Percentiles rank a stretch among this genome's conserved stretches.
Evolutionary conservation across 805 yeast genomes (phyloP).

Genomic region (Ogataea minuta): DNA sequence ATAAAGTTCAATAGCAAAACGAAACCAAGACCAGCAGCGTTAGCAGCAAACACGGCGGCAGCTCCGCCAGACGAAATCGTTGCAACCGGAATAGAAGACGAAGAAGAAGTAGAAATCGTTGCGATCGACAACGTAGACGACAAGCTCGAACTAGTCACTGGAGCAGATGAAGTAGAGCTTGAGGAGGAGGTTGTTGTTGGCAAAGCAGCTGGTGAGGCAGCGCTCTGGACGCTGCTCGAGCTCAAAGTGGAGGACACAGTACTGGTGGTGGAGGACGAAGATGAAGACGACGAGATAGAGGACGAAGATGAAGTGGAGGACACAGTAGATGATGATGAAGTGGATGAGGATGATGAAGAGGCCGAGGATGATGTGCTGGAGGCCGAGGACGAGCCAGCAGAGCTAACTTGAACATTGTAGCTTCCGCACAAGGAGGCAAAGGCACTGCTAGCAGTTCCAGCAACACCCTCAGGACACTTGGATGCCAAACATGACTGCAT

Average conservation of each 20-base stretch:
- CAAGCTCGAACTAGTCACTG: slow-evolving; percentile 22
- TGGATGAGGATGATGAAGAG: too few species aligned
- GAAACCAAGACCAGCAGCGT: slow-evolving; percentile 31
- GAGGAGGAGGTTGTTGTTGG: slow-evolving; percentile 9
- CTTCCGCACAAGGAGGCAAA: slow-evolving; percentile 54
- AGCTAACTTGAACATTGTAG: slow-evolving; percentile 38
- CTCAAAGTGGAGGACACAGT: too few species aligned
- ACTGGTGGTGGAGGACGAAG: too few species aligned
- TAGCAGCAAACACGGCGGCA: slow-evolving; percentile 25
- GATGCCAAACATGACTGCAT: slow-evolving; percentile 61
- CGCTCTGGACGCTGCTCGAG: too few species aligned
- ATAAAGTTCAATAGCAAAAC: slow-evolving; percentile 16
- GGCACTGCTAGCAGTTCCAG: slow-evolving; percentile 56
- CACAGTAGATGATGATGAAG: too few species aligned
- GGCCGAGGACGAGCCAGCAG: slow-evolving; percentile 18
- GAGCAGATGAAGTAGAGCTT: not conserved
- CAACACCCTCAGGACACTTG: slow-evolving; percentile 65
- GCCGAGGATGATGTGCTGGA: slow-evolving; percentile 20
- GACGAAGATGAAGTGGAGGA: slow-evolving; percentile 19
- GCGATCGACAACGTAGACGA: slow-evolving; percentile 14
- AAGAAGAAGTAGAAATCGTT: slow-evolving; percentile 12
- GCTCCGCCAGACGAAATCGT: slow-evolving; percentile 22
- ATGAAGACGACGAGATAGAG: too few species aligned
- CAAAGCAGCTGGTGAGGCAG: not conserved
- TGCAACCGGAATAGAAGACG: slow-evolving; percentile 17